A percentile compares a stretch with the other conserved stretches of the same genome.
phyloP scores from a whole-genome alignment of 345 rosid species.

The Populus pruinosa region DNA sequence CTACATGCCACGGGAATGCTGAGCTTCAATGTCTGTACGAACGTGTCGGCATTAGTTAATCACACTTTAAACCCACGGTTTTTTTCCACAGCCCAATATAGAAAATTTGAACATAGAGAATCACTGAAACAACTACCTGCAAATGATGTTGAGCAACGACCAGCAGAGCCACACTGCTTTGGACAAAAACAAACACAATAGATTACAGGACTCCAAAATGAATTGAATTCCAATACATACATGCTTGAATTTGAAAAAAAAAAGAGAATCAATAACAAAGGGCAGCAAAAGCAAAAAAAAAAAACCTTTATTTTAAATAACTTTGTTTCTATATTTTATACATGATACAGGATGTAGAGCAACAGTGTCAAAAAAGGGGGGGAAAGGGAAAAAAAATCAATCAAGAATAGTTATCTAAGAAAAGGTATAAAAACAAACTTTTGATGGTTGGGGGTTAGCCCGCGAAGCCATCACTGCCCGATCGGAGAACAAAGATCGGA shows the following conservation, averaged over 20 bases:
- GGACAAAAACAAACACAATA: neutral
- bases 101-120: no score
- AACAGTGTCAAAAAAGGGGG: neutral
- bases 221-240: neutral
- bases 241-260: neutral
- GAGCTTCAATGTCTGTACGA: no score
- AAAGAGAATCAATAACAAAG: no score
- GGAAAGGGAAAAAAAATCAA: neutral
- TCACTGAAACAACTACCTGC: neutral
- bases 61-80: neutral
- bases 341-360: neutral
- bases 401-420: neutral
- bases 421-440: neutral
- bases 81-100: neutral
- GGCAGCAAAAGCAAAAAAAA: no score
- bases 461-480: conserved; percentile 66
- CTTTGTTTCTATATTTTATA: no score
- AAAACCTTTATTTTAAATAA: neutral
- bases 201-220: neutral
- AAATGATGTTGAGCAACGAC: neutral
- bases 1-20: no score
- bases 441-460: conserved; percentile 29
- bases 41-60: neutral
- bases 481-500: conserved; percentile 15
- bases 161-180: neutral